These are phyloP conservation scores for Penicillium sp. DNA, from an alignment of 2,329 filamentous ascomycete species.

Conservation along the genomic window DNA sequence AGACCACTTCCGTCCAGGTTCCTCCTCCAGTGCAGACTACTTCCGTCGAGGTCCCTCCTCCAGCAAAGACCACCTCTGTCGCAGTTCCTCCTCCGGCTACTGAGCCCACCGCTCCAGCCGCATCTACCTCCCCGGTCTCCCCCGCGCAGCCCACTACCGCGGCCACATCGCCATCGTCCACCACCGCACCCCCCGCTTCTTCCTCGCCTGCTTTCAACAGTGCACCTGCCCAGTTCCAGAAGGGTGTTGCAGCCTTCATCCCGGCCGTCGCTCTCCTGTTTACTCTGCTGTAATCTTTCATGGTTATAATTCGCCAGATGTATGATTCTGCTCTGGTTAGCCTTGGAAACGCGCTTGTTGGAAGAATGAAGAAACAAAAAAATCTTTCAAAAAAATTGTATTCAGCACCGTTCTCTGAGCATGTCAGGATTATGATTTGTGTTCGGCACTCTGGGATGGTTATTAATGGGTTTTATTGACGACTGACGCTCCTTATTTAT, in stretches of 20 bases:
- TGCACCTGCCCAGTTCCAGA: constrained; percentile 21
- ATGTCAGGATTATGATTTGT: constrained; percentile 6
- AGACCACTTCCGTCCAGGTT: neutral
- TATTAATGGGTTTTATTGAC: constrained; percentile 13
- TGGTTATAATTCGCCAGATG: neutral
- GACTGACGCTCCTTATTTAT: constrained; percentile 23
- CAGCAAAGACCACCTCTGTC: constrained; percentile 1
- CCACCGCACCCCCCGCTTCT: constrained; percentile 6
- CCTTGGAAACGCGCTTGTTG: neutral
- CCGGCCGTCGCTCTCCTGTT: constrained; percentile 19
- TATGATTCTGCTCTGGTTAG: neutral
- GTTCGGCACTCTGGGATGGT: constrained; percentile 8
- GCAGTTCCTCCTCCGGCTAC: neutral
- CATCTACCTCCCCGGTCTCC: neutral
- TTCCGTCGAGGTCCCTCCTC: neutral
- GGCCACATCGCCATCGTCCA: neutral
- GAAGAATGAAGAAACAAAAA: constrained; percentile 3
- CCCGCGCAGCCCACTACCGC: neutral
- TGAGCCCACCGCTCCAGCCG: neutral
- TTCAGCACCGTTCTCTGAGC: constrained; percentile 4
- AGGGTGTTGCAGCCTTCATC: constrained; percentile 16
- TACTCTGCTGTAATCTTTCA: constrained; percentile 17
- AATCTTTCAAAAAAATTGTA: constrained; percentile 12
- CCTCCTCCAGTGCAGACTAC: neutral
- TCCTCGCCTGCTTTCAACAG: constrained; percentile 19